These are phyloP conservation scores for Puya raimondii DNA, from an alignment of 176 grass and related monocot genomes.

Conservation along the genomic window DNA sequence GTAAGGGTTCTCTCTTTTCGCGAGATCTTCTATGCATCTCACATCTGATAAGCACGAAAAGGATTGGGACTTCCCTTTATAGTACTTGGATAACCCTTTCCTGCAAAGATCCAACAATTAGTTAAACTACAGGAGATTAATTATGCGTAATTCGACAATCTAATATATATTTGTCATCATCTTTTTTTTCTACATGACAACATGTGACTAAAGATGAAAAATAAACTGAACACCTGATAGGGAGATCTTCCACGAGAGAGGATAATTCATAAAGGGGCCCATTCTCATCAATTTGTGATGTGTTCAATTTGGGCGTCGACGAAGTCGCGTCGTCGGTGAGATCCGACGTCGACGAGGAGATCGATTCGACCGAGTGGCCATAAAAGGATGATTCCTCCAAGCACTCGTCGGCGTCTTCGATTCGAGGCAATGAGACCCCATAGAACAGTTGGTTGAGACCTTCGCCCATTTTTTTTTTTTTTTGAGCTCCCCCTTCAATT, in stretches of 20 bases:
- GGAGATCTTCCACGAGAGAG: conserved; percentile 36
- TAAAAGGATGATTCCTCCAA: conserved; percentile 15
- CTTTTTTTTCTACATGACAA: too few relatives aligned
- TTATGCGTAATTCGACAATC: too few relatives aligned
- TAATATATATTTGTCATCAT: neutral
- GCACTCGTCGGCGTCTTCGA: neutral
- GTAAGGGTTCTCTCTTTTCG: conserved; percentile 41
- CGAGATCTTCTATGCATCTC: conserved; percentile 41
- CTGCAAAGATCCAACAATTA: conserved; percentile 14
- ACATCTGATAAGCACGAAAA: conserved; percentile 40
- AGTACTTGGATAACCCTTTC: conserved; percentile 55
- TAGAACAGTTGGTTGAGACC: neutral
- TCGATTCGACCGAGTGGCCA: conserved; percentile 1
- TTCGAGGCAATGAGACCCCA: too few relatives aligned
- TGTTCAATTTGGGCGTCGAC: conserved; percentile 10
- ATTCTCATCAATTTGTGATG: conserved; percentile 16
- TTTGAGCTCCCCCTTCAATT: neutral
- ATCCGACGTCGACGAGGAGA: conserved; percentile 16
- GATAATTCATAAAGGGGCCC: conserved; percentile 36
- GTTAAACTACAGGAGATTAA: too few relatives aligned
- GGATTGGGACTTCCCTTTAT: conserved; percentile 60
- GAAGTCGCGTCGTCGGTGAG: conserved; percentile 25
- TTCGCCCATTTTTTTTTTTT: conserved; percentile 16
- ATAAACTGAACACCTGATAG: conserved; percentile 28
- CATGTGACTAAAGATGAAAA: neutral